Evolutionary conservation across 306 rosid genomes (phyloP), one percentile per base, ranked within the genome.

Genomic region (Rubus idaeus): DNA sequence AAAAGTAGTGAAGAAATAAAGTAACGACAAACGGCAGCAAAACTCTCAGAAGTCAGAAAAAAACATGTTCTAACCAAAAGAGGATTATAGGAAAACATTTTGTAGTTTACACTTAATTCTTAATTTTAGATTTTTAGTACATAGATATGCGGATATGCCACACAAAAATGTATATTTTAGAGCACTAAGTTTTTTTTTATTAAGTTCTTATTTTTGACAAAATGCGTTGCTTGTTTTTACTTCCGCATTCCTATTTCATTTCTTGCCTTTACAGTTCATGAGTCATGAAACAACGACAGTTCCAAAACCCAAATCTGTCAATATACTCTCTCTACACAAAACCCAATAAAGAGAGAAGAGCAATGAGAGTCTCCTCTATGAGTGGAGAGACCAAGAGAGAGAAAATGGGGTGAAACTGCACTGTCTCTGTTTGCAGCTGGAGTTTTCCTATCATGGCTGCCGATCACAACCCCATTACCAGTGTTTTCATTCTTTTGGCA

Each of bases 271-370:
- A 83, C 89, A 71, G 87, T 79, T 77, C 88, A 44, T 56, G 82
- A 65, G 86, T 84, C 87, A 75, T 71, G 73, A 79, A 77, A 71
- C 69, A 78, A 83, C 73, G 78, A 76, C 91, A 67, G 84, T 87
- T 75, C 69, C 86, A 67, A 79, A 84, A 78, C 73, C 62, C 86
- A 67, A 81, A 83, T 78, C 71, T 52, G 69, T 40, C 51, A 73
- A 71, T 77, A 81, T 73, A 86, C 75, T 76, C 79, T 76, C 79
- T 58, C 26, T 52, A 8, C 44, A 69, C 73, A 76, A 66, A 70
- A 58, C 88, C 87, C 87, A 75, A 79, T 62, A 20, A 51, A 49
- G 70, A 70, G 77, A 80, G 80, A 79, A 79, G 80, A 78, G 21
- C 8, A 45, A 9, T 23, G 75, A 71, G 71, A 6, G 26, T 45